Evolutionary conservation across 1,139 yeast genomes (phyloP).

Genomic region (Sugiyamaella pinicola): DNA sequence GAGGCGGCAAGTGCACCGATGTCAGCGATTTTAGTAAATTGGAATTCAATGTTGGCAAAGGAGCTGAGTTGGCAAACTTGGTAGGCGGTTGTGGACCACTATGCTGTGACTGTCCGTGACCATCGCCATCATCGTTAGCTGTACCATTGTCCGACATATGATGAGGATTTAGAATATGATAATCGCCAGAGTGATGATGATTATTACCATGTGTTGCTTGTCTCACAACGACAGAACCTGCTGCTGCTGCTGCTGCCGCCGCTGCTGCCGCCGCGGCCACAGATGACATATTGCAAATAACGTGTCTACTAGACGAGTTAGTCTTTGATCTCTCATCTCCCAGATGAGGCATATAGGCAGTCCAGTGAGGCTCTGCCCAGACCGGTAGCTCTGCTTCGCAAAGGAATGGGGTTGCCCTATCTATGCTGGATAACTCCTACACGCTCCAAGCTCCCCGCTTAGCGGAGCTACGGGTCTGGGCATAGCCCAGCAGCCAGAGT

Average conservation of each 20-base stretch:
- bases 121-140: not conserved
- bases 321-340: too few species aligned
- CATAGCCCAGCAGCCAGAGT: too few species aligned
- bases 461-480: too few species aligned
- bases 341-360: not conserved
- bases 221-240: slow-evolving; percentile 11
- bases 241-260: slow-evolving; percentile 21
- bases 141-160: not conserved
- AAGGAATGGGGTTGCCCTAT: too few species aligned
- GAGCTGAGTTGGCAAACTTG: slow-evolving; percentile 13
- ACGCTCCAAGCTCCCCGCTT: too few species aligned
- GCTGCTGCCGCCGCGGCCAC: slow-evolving; percentile 21
- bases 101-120: too few species aligned
- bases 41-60: slow-evolving; percentile 40
- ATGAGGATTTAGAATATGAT: slow-evolving; percentile 2
- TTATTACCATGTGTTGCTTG: not conserved
- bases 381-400: too few species aligned
- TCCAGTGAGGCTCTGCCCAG: too few species aligned
- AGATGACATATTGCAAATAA: slow-evolving; percentile 18
- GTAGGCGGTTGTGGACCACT: slow-evolving; percentile 17
- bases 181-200: not conserved
- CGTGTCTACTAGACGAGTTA: slow-evolving; percentile 5
- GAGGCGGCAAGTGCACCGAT: slow-evolving; percentile 50
- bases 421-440: too few species aligned
- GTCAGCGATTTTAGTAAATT: slow-evolving; percentile 48